These are phyloP conservation scores for Gymnopilus junonius DNA, from an alignment of 768 basidiomycete genomes.

Conservation along the genomic window DNA sequence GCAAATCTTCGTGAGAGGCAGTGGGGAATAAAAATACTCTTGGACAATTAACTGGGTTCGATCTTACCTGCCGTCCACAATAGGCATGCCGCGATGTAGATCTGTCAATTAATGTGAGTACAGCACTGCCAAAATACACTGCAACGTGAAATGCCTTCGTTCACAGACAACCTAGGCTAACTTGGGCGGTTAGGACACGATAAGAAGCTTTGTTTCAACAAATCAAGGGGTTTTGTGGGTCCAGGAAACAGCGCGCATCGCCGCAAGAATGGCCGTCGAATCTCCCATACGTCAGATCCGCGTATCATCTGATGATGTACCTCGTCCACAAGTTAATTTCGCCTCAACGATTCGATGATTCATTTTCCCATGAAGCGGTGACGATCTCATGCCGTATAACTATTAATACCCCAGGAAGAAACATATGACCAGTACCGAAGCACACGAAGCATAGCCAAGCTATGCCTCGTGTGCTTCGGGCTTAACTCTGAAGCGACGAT, in stretches of 20 bases:
- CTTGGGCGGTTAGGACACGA: background rate
- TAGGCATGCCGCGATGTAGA: background rate
- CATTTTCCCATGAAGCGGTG: too few relatives aligned
- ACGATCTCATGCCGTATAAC: background rate
- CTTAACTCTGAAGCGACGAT: background rate
- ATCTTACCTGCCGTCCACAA: too few relatives aligned
- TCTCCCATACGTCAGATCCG: background rate
- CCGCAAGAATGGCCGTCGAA: background rate
- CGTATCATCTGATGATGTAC: background rate
- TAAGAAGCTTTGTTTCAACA: background rate
- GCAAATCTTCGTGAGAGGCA: background rate
- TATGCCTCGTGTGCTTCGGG: background rate
- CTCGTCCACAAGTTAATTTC: background rate
- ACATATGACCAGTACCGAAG: background rate
- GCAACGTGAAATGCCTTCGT: background rate
- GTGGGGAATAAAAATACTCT: background rate
- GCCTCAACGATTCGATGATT: background rate
- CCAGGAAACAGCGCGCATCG: background rate
- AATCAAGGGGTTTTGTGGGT: background rate
- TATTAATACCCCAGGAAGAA: background rate
- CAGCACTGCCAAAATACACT: background rate
- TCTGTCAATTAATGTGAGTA: background rate
- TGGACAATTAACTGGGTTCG: background rate
- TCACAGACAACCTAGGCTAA: background rate
- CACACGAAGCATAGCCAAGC: background rate